Evolutionary conservation across 2,329 filamentous ascomycete species (phyloP).

Genomic region (Penicillium sp.): DNA sequence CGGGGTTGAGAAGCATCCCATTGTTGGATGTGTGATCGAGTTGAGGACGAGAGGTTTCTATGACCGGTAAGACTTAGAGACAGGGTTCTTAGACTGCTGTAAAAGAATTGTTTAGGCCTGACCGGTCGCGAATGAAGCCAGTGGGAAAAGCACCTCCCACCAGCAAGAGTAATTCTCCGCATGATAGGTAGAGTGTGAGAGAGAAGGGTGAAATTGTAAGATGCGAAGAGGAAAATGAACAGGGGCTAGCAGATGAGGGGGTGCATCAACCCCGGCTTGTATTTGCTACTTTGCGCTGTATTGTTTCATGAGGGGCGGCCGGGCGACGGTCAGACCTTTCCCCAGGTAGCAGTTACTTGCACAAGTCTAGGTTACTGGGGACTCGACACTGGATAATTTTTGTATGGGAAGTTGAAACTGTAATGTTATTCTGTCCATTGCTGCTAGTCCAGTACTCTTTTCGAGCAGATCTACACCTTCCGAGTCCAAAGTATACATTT

Average conservation of each 20-base stretch:
- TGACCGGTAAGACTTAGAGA: background rate
- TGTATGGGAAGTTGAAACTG: background rate
- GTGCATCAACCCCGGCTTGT: conserved; percentile 18
- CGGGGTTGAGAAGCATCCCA: background rate
- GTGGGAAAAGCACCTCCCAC: conserved; percentile 30
- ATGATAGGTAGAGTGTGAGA: conserved; percentile 12
- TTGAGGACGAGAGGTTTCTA: conserved; percentile 4
- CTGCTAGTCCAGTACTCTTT: background rate
- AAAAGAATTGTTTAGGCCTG: conserved; percentile 10
- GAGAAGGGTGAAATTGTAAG: background rate
- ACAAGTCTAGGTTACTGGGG: background rate
- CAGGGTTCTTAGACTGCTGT: conserved; percentile 4
- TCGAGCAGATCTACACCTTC: background rate
- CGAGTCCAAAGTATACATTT: background rate
- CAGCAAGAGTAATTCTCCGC: conserved; percentile 22
- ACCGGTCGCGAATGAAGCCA: conserved; percentile 24
- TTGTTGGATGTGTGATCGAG: background rate
- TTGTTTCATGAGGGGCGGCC: background rate
- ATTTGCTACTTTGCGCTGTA: conserved; percentile 13
- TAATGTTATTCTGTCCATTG: background rate
- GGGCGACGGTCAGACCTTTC: conserved; percentile 2
- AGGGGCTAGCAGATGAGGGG: conserved; percentile 12
- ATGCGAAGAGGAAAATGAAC: conserved; percentile 1
- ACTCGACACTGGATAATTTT: background rate
- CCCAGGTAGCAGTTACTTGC: conserved; percentile 8